Conservation (phyloP, 1,284 basidiomycete species). For the Porphyrellus sp. region DNA sequence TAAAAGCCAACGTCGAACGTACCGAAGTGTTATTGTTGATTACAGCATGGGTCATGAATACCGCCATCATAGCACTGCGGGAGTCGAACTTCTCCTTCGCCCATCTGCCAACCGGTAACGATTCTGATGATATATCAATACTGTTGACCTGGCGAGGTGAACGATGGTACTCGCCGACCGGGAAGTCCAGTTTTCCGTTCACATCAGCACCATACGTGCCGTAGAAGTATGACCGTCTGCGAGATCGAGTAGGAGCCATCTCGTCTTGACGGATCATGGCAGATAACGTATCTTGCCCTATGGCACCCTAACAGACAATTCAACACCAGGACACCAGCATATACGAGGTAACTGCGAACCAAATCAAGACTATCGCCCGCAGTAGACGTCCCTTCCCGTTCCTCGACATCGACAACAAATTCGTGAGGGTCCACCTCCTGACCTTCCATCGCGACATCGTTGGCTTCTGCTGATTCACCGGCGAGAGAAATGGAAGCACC, state of each 20-base stretch:
- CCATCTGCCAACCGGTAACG: conserved; percentile 56
- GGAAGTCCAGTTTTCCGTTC: conserved; percentile 49
- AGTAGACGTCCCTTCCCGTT: conserved; percentile 20
- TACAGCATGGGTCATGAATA: conserved; percentile 67
- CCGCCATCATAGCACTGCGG: conserved; percentile 55
- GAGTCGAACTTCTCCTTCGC: conserved; percentile 52
- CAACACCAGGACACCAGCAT: conserved; percentile 4
- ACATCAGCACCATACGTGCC: conserved; percentile 40
- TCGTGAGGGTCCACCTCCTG: conserved; percentile 24
- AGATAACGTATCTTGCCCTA: conserved; percentile 64
- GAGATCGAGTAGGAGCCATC: conserved; percentile 50
- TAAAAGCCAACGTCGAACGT: conserved; percentile 20
- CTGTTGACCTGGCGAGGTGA: not conserved
- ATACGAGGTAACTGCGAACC: conserved; percentile 28
- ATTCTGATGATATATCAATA: conserved; percentile 42
- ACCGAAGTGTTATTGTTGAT: conserved; percentile 60
- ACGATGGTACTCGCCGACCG: conserved; percentile 42
- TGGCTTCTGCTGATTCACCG: conserved; percentile 11
- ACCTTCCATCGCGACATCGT: conserved; percentile 15
- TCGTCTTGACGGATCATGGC: conserved; percentile 70
- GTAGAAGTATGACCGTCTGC: conserved; percentile 52
- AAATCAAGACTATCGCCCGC: conserved; percentile 26
- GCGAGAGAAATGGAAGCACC: conserved; percentile 1
- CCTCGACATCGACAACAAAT: conserved; percentile 25
- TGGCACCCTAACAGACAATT: conserved; percentile 45